These are phyloP conservation scores for Trichoderma pleuroti DNA, from an alignment of 2,329 filamentous ascomycete species.

Conservation along the genomic window DNA sequence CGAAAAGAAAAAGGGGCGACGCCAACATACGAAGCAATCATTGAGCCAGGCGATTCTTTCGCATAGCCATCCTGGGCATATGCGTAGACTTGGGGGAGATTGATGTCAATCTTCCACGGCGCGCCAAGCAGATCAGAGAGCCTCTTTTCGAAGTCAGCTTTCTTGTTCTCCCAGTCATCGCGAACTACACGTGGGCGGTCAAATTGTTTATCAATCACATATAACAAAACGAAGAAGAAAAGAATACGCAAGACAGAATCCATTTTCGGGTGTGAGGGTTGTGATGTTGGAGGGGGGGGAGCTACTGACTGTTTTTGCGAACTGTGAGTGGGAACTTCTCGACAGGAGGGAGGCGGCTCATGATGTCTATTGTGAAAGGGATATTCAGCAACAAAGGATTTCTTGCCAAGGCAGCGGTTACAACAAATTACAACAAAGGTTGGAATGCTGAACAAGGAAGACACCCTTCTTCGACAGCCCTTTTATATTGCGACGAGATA, in stretches of 20 bases:
- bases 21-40: slow-evolving; percentile 41
- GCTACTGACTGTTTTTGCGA: slow-evolving; percentile 48
- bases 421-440: not conserved
- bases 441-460: not conserved
- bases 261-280: fast-evolving
- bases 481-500: not conserved
- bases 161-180: slow-evolving; percentile 50
- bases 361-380: slow-evolving; percentile 5
- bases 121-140: slow-evolving; percentile 45
- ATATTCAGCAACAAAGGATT: not conserved
- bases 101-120: slow-evolving; percentile 49
- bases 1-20: not conserved
- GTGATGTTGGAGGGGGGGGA: no score
- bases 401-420: not conserved
- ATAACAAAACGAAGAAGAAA: not conserved
- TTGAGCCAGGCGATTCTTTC: slow-evolving; percentile 42
- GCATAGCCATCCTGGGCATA: slow-evolving; percentile 43
- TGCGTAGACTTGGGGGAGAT: slow-evolving; percentile 45
- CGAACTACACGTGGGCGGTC: slow-evolving; percentile 45
- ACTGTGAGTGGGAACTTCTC: slow-evolving; percentile 50
- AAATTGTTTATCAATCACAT: slow-evolving; percentile 29
- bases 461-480: not conserved
- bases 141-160: slow-evolving; percentile 40
- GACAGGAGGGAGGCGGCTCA: slow-evolving; percentile 40
- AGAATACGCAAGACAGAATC: not conserved